Base-by-base conservation (phyloP, 768 basidiomycete genomes). In the Pulveroboletus sp. region DNA sequence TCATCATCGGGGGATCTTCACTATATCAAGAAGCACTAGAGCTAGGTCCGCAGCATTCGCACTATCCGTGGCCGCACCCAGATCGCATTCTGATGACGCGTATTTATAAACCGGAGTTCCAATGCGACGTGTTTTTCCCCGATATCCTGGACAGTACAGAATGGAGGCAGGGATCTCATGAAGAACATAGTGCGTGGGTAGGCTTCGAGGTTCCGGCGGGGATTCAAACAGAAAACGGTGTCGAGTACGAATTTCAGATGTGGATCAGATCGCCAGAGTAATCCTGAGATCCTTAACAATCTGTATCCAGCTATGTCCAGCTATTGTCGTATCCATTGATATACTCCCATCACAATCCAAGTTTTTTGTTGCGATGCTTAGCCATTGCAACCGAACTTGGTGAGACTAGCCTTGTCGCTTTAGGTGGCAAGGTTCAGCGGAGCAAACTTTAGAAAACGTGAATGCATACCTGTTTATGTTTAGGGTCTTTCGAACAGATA, bases 401-500 rank as follows among this genome's bases (percentile, higher is more conserved):
- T n/a, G n/a, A 43, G 41, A 48, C 67, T 73, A 87, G 56, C 85
- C 85, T 69, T 87, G 85, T 40, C 85, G 81, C 85, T 87, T 63
- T 34, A 6, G 49, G 14, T 45, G 48, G 17, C 16, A 43, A n/a
- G n/a, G n/a, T n/a, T n/a, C n/a, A n/a, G n/a, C n/a, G n/a, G n/a
- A n/a, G n/a, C n/a, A n/a, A n/a, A n/a, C n/a, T n/a, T n/a, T n/a
- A n/a, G n/a, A n/a, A n/a, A n/a, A n/a, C n/a, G n/a, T n/a, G n/a
- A n/a, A n/a, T n/a, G n/a, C 78, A 43, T 50, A 90, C 94, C 84
- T 97, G 94, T 69, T 97, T 97, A 67, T 98, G 95, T 67, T 95
- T 97, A 3, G 94, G 90, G 60, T 98, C 92, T 65, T 89, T 91
- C 16, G 83, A 83, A 69, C 95, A 98, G 22, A 96, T 80, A 37